These are phyloP conservation scores for Trypanosoma cruzi DNA, from an alignment of 208 protist genomes.

Conservation along the genomic window DNA sequence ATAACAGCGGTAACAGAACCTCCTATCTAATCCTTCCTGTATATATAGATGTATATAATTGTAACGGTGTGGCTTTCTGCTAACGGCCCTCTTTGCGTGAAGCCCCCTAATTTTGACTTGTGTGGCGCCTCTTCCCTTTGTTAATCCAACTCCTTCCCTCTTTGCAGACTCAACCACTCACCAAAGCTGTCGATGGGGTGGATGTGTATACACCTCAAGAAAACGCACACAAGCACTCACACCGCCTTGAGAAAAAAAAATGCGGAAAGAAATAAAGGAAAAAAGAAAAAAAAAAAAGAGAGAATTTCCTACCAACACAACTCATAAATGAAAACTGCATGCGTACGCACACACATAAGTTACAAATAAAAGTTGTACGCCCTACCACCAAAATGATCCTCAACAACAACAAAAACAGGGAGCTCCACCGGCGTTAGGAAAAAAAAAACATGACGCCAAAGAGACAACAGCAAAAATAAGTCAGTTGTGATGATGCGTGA, in stretches of 20 bases:
- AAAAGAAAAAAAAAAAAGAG: constrained; percentile 10
- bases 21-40: too few species aligned
- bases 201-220: background rate
- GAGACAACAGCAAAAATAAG: background rate
- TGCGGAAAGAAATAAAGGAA: constrained; percentile 10
- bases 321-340: background rate
- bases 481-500: background rate
- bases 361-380: background rate
- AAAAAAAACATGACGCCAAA: background rate
- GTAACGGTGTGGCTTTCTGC: too few species aligned
- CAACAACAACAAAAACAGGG: background rate
- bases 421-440: background rate
- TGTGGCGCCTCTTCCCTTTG: too few species aligned
- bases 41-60: too few species aligned
- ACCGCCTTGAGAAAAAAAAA: constrained; percentile 4
- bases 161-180: background rate
- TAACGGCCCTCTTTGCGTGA: too few species aligned
- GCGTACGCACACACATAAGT: background rate
- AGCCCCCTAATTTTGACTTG: too few species aligned
- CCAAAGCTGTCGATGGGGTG: background rate
- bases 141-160: constrained; percentile 5
- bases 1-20: too few species aligned
- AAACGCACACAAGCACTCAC: background rate
- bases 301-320: background rate
- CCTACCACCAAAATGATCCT: background rate